Evolutionary conservation across 2,329 filamentous ascomycete genomes (phyloP), one percentile per base, ranked within the genome.

Genomic region (Verruconis gallopava): DNA sequence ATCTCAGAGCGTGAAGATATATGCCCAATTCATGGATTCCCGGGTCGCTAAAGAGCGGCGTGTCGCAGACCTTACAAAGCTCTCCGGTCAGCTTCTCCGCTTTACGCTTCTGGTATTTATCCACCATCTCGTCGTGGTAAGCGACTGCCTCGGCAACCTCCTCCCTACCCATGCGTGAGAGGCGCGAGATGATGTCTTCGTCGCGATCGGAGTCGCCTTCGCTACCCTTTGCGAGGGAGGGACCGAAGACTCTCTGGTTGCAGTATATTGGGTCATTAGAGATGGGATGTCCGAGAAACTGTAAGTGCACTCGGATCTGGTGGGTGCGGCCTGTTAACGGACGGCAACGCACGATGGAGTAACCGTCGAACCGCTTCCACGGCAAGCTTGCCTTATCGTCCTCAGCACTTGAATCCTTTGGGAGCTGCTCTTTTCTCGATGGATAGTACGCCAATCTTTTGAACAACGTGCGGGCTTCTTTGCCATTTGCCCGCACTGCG

Each of bases 211-310:
- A 72, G 15, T 70, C 69, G 3, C 73, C 77, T 38, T 89, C 80
- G 12, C 69, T 65, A 47, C 68, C 66, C 38, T 66, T 73, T 13
- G 85, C 91, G 0, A 98, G 74, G 6, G 79, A 72, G 1, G 79
- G 68, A 0, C 91, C 91, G 69, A 93, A 98, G 9, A 98, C 91
- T 44, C 79, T 78, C 55, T 85, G 79, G 57, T 98, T 98, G 53
- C 85, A 86, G 60, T 98, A 98, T 52, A 98, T 96, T 5, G 91
- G 91, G 56, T 98, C 91, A 59, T 98, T 98, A 49, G 85, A 79
- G 51, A 98, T 96, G 2, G 91, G 91, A 56, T 96, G 83, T 1
- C 91, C 91, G 3, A 98, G 68, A 59, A 85, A 93, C 57, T 98
- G 91, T 13, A 98, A 71, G 55, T 98, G 91, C 14, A 98, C 91